These are phyloP conservation scores for Euphrasia arctica DNA, from an alignment of 305 asterid genomes.

Conservation along the genomic window DNA sequence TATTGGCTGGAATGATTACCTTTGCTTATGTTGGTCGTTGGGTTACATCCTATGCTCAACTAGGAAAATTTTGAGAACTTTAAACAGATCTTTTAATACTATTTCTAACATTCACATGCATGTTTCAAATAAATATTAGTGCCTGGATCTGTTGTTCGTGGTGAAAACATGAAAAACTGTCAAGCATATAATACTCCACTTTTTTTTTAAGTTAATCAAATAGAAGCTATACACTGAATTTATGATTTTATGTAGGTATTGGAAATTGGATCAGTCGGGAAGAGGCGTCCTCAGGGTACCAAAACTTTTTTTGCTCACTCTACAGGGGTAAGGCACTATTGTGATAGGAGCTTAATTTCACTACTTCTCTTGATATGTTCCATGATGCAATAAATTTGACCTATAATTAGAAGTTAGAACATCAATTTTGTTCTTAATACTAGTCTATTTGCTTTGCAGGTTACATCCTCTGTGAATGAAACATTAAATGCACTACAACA, in stretches of 20 bases:
- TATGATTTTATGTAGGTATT: constrained; percentile 53
- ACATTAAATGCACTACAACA: constrained; percentile 54
- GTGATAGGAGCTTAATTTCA: constrained; percentile 21
- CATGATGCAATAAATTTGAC: constrained; percentile 2
- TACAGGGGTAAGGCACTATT: constrained; percentile 59
- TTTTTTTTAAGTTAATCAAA: constrained; percentile 6
- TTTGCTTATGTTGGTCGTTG: too few relatives aligned
- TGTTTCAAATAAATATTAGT: not conserved
- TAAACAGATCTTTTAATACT: not conserved
- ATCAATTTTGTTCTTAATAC: constrained; percentile 20
- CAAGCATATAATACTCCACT: not conserved
- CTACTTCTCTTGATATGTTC: not conserved
- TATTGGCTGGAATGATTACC: constrained; percentile 11
- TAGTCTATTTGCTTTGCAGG: constrained; percentile 44
- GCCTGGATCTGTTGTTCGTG: not conserved
- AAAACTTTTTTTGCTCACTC: constrained; percentile 73
- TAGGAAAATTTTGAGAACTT: not conserved
- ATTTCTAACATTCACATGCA: not conserved
- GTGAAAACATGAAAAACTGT: not conserved
- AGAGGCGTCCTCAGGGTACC: constrained; percentile 50
- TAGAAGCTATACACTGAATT: not conserved
- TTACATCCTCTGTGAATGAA: constrained; percentile 44
- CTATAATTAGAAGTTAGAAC: not conserved
- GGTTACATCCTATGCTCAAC: too few relatives aligned
- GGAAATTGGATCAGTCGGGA: constrained; percentile 98